phyloP scores from a whole-genome alignment of 768 basidiomycete species.

The Psilocybe subaeruginosa region DNA sequence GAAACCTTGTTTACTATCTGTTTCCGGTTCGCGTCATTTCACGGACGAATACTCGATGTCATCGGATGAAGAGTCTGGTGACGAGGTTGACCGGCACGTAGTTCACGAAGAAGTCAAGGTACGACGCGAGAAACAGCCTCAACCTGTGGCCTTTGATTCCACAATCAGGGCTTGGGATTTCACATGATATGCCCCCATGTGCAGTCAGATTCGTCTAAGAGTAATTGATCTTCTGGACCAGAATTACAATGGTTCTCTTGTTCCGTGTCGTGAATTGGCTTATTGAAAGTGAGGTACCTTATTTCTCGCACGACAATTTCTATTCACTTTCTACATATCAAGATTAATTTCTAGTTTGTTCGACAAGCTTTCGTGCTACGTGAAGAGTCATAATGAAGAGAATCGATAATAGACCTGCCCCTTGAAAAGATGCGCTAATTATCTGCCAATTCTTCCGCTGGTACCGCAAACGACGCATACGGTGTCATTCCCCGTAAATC shows the following conservation, averaged over 20 bases:
- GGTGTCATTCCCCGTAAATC: neutral
- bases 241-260: too few relatives aligned
- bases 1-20: conserved; percentile 58
- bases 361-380: neutral
- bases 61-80: conserved; percentile 19
- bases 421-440: neutral
- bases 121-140: conserved; percentile 15
- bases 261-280: too few relatives aligned
- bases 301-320: neutral
- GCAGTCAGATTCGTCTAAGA: too few relatives aligned
- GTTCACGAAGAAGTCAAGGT: neutral
- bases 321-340: neutral
- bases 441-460: neutral
- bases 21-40: conserved; percentile 83
- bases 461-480: conserved; percentile 1
- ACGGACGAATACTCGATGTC: conserved; percentile 27
- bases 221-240: too few relatives aligned
- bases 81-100: neutral
- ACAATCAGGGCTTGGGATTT: conserved; percentile 38
- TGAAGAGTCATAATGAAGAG: neutral
- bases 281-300: neutral
- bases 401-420: neutral
- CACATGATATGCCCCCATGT: neutral
- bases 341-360: neutral
- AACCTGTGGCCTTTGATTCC: conserved; percentile 34